phyloP scores from a whole-genome alignment of 2,329 filamentous ascomycete species.

The Verticillium tricorpus region DNA sequence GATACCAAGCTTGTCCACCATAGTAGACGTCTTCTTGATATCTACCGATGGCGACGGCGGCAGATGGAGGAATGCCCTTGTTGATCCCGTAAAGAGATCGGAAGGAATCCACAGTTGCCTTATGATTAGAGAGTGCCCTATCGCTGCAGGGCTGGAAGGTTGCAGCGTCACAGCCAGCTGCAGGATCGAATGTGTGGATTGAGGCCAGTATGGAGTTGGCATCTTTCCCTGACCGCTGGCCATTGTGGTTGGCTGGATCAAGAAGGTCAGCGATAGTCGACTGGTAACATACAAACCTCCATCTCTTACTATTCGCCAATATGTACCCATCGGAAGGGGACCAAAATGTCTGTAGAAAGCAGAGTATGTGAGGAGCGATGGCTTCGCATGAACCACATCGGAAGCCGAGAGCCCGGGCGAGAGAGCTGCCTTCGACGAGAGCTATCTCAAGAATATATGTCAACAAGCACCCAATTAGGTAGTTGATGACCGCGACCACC shows the following conservation, averaged over 20 bases:
- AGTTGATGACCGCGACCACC: slow-evolving; percentile 21
- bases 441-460: slow-evolving; percentile 25
- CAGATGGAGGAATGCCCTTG: slow-evolving; percentile 53
- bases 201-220: slow-evolving; percentile 64
- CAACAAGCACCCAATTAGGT: neutral
- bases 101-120: slow-evolving; percentile 71
- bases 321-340: slow-evolving; percentile 52
- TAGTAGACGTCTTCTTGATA: slow-evolving; percentile 73
- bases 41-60: slow-evolving; percentile 59
- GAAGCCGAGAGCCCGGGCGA: slow-evolving; percentile 59
- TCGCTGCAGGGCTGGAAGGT: slow-evolving; percentile 78
- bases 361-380: slow-evolving; percentile 66
- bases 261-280: neutral
- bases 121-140: slow-evolving; percentile 68
- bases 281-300: neutral
- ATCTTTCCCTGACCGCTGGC: slow-evolving; percentile 64
- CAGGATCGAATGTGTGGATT: slow-evolving; percentile 67
- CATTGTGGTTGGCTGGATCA: slow-evolving; percentile 47
- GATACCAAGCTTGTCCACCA: slow-evolving; percentile 77
- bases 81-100: slow-evolving; percentile 67
- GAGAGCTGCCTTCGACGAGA: slow-evolving; percentile 59
- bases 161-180: slow-evolving; percentile 58
- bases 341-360: slow-evolving; percentile 75
- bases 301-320: slow-evolving; percentile 56
- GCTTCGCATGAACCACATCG: slow-evolving; percentile 56